These are phyloP conservation scores for Geotrichum aggregatum DNA, from an alignment of 1,139 yeast species.

Conservation along the genomic window DNA sequence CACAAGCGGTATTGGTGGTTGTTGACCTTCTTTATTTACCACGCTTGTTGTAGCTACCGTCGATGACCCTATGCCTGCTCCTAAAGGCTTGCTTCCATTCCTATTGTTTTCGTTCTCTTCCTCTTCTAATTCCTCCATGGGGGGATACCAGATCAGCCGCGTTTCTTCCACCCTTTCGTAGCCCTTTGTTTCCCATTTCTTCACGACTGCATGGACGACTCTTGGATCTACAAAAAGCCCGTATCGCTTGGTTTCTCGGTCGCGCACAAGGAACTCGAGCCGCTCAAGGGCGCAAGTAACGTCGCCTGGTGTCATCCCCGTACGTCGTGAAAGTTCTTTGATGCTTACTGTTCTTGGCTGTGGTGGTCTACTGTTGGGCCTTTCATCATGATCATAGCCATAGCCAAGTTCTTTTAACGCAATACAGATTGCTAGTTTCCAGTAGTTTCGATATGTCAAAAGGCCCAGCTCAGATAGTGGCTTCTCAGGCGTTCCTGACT, in stretches of 20 bases:
- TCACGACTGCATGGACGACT: conserved; percentile 45
- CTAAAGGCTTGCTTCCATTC: no score
- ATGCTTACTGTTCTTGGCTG: neutral
- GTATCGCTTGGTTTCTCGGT: conserved; percentile 41
- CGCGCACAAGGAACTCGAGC: conserved; percentile 55
- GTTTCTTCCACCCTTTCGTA: conserved; percentile 52
- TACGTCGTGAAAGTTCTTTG: conserved; percentile 54
- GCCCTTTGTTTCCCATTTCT: conserved; percentile 53
- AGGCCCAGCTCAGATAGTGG: conserved; percentile 86
- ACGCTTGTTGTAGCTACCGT: no score
- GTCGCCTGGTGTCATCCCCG: conserved; percentile 83
- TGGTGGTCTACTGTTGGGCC: neutral
- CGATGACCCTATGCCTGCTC: no score
- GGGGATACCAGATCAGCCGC: conserved; percentile 53
- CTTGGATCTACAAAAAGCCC: conserved; percentile 52
- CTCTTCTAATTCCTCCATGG: neutral
- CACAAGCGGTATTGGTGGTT: no score
- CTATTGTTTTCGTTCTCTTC: no score
- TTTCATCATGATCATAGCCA: conserved; percentile 1
- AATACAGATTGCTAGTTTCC: conserved; percentile 67
- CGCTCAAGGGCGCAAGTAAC: conserved; percentile 83
- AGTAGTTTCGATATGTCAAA: conserved; percentile 78
- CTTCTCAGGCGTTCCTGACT: conserved; percentile 90
- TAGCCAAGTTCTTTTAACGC: conserved; percentile 36
- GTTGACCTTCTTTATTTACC: no score